Conservation (phyloP, 2,329 filamentous ascomycete genomes). For the Diaporthe nobilis region DNA sequence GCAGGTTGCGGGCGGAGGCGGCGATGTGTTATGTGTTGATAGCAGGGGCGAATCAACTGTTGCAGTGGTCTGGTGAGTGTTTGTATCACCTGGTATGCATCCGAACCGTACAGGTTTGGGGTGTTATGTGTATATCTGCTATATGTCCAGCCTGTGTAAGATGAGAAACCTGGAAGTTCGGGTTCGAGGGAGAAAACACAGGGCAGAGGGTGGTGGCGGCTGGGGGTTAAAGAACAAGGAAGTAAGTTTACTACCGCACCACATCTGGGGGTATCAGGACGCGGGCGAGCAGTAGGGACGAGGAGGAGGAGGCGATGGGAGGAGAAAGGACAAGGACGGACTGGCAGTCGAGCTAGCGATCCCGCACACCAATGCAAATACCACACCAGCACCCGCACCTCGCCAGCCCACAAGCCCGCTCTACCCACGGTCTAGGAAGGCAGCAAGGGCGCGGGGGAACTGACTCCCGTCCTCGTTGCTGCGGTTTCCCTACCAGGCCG, state of each 20-base stretch:
- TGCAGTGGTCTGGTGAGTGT: not conserved
- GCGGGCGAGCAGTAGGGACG: not conserved
- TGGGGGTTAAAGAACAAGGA: not conserved
- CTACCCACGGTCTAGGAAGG: slow-evolving; percentile 17
- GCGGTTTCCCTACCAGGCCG: slow-evolving; percentile 22
- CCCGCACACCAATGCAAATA: not conserved
- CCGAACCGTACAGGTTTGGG: not conserved
- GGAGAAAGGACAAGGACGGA: slow-evolving; percentile 21
- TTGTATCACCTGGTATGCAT: not conserved
- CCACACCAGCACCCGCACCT: not conserved
- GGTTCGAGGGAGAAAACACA: not conserved
- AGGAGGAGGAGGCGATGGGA: slow-evolving; percentile 15
- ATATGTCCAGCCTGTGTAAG: slow-evolving; percentile 1
- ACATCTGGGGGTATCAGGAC: not conserved
- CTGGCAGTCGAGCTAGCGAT: slow-evolving; percentile 15
- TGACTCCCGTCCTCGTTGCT: slow-evolving; percentile 24
- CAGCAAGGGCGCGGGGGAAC: slow-evolving; percentile 24
- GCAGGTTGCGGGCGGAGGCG: not conserved
- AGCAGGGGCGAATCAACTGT: not conserved
- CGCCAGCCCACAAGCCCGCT: not conserved
- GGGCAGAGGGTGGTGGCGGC: not conserved
- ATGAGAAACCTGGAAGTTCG: not conserved
- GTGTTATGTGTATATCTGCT: not conserved
- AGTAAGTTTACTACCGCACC: not conserved
- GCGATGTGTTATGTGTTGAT: not conserved